Conservation (phyloP, 2,329 filamentous ascomycete species). For the Tympanopsis confertula region DNA sequence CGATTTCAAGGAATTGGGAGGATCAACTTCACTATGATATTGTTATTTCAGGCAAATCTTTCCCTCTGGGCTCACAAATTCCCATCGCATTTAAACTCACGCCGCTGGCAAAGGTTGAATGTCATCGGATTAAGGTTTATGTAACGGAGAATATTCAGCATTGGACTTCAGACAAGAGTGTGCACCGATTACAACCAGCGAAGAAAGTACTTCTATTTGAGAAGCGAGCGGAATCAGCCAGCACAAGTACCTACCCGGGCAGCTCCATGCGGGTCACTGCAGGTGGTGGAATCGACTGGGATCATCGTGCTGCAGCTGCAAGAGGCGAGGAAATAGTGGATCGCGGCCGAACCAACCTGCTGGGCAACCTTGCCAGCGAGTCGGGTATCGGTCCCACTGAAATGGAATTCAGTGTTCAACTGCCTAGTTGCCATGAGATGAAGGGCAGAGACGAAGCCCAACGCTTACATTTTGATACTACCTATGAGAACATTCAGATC, state of each 20-base stretch:
- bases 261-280: conserved; percentile 54
- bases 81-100: conserved; percentile 69
- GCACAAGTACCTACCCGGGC: conserved; percentile 51
- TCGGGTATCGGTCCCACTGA: conserved; percentile 58
- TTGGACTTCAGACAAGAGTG: conserved; percentile 54
- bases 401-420: conserved; percentile 64
- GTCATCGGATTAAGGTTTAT: conserved; percentile 63
- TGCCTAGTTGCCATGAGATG: conserved; percentile 60
- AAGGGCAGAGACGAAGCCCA: conserved; percentile 43
- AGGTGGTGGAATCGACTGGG: conserved; percentile 56
- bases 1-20: conserved; percentile 66
- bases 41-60: conserved; percentile 67
- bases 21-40: conserved; percentile 69
- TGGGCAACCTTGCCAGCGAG: conserved; percentile 46
- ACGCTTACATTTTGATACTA: conserved; percentile 60
- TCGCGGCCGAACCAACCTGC: conserved; percentile 31
- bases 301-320: conserved; percentile 11
- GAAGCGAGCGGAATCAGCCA: conserved; percentile 53
- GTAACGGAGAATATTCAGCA: conserved; percentile 66
- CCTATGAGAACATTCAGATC: conserved; percentile 62
- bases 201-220: conserved; percentile 61
- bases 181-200: conserved; percentile 54
- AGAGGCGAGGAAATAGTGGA: conserved; percentile 1
- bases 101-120: conserved; percentile 62
- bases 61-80: conserved; percentile 59